These are phyloP conservation scores for Dothiorella sarmentorum DNA, from an alignment of 2,329 filamentous ascomycete species.

Conservation along the genomic window DNA sequence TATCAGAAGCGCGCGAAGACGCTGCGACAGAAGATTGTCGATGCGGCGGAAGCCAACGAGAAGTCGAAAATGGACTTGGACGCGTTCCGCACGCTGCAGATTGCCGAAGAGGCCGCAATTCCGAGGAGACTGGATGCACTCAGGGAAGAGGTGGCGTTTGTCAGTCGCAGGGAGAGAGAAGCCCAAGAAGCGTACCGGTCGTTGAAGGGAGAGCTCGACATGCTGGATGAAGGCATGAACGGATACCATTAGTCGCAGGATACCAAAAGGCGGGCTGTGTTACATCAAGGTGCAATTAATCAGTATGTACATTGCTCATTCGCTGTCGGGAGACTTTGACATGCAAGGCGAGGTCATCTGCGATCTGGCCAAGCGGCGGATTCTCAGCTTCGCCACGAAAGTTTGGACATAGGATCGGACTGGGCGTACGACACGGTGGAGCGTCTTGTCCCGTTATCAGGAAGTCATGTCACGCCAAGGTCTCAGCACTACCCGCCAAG, in stretches of 20 bases:
- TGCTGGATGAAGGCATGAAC: slow-evolving; percentile 45
- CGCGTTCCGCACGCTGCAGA: slow-evolving; percentile 70
- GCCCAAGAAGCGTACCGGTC: slow-evolving; percentile 81
- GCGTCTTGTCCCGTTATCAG: background rate
- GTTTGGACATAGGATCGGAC: background rate
- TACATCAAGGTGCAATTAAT: background rate
- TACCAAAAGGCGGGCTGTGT: background rate
- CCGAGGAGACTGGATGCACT: slow-evolving; percentile 67
- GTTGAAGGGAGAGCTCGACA: slow-evolving; percentile 73
- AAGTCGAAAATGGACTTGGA: slow-evolving; percentile 70
- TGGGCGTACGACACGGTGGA: background rate
- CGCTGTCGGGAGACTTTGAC: background rate
- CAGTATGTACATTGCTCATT: background rate
- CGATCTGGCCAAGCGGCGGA: background rate
- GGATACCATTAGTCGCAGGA: slow-evolving; percentile 31
- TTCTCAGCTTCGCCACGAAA: slow-evolving; percentile 1
- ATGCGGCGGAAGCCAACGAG: slow-evolving; percentile 70
- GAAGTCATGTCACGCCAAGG: slow-evolving; percentile 8
- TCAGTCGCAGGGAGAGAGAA: slow-evolving; percentile 79
- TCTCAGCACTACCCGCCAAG: slow-evolving; percentile 1
- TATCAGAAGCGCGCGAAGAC: slow-evolving; percentile 84
- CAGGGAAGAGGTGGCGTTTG: slow-evolving; percentile 76
- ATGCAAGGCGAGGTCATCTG: background rate
- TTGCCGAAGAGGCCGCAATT: slow-evolving; percentile 76
- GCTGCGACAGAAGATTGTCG: slow-evolving; percentile 72